Evolutionary conservation across 805 yeast genomes (phyloP).

Genomic region (Kluyveromyces nonfermentans): DNA sequence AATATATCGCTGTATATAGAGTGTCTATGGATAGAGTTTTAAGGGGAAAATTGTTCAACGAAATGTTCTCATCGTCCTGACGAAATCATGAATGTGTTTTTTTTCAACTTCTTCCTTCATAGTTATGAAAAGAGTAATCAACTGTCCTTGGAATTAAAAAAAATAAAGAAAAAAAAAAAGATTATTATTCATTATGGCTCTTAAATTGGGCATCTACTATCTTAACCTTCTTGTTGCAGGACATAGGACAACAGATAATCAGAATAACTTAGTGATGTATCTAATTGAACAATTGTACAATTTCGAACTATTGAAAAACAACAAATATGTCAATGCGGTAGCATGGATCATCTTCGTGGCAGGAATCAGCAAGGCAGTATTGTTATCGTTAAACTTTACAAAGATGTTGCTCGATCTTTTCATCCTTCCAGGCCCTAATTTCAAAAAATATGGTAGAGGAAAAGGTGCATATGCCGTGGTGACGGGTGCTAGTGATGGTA

Average conservation of each 20-base stretch:
- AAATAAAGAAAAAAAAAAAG: too few species aligned
- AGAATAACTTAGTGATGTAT: neutral
- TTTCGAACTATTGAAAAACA: constrained; percentile 9
- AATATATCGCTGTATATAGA: too few species aligned
- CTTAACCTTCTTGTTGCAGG: neutral
- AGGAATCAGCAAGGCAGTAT: constrained; percentile 55
- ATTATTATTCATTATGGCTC: too few species aligned
- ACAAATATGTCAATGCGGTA: constrained; percentile 17
- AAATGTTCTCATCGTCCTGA: too few species aligned
- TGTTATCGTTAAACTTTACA: constrained; percentile 38
- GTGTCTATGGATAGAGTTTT: too few species aligned
- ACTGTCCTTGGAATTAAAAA: too few species aligned
- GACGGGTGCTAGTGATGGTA: constrained; percentile 96
- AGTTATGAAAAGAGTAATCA: too few species aligned
- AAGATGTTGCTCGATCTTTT: constrained; percentile 54
- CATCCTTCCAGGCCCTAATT: constrained; percentile 50
- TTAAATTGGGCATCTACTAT: too few species aligned
- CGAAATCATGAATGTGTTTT: too few species aligned
- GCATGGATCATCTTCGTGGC: constrained; percentile 40
- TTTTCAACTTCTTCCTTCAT: too few species aligned
- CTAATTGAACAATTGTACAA: constrained; percentile 18
- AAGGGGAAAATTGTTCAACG: too few species aligned
- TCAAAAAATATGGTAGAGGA: constrained; percentile 64
- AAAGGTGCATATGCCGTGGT: constrained; percentile 81
- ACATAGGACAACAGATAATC: neutral